Percentiles rank a stretch among this genome's conserved stretches.
Conservation (phyloP, 345 rosid species). For the Zanthoxylum bungeanum region DNA sequence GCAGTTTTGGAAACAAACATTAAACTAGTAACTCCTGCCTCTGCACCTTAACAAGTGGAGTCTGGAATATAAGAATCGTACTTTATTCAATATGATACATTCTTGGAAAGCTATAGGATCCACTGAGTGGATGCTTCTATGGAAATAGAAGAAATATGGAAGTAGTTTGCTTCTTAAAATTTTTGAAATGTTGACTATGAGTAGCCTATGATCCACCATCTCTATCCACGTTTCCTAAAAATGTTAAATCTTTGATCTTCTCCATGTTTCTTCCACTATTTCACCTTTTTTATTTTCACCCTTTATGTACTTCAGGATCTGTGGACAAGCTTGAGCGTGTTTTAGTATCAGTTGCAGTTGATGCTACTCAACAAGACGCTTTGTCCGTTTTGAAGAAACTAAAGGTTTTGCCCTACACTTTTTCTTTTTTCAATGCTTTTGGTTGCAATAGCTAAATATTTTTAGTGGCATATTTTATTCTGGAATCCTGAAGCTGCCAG, state of each 20-base stretch:
- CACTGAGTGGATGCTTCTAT: background rate
- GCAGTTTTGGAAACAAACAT: background rate
- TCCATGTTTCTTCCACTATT: background rate
- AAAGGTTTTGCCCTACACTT: constrained; percentile 44
- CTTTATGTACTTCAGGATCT: constrained; percentile 21
- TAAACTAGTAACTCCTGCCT: background rate
- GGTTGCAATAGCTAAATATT: background rate
- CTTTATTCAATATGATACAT: background rate
- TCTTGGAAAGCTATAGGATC: background rate
- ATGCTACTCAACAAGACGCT: constrained; percentile 78
- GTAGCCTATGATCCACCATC: background rate
- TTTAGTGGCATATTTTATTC: no score
- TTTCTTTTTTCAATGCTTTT: background rate
- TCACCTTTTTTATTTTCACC: background rate
- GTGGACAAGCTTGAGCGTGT: constrained; percentile 30
- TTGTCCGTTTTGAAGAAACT: constrained; percentile 59
- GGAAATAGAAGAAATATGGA: background rate
- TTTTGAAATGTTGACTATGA: no score
- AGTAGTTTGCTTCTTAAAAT: background rate
- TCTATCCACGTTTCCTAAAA: background rate
- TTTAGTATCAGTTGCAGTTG: constrained; percentile 38
- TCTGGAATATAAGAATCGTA: no score
- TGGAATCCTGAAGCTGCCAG: background rate
- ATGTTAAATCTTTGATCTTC: background rate
- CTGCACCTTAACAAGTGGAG: no score